Evolutionary conservation across 768 basidiomycete species (phyloP), one percentile per base, ranked within the genome.

Genomic region (Cystofilobasidium bisporidii): DNA sequence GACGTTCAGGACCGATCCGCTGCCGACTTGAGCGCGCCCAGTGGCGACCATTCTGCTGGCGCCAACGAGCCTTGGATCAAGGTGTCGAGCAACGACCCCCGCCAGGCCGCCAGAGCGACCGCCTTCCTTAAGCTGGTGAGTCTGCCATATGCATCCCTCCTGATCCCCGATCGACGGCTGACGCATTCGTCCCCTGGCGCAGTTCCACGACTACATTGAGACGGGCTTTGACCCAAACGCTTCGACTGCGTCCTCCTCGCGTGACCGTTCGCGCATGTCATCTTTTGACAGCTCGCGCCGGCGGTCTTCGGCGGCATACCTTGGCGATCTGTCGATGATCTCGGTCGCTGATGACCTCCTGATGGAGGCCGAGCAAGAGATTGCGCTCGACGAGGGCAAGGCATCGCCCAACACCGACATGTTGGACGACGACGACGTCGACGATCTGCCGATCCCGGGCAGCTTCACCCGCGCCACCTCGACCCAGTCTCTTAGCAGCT

Each of bases 201-300:
- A 68, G 67, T 63, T 68, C 57, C 67, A 68, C 67, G 67, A 68
- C 47, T 68, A 68, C 56, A 40, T 63, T 12, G 67, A 68, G 41
- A 48, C 48, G 17, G 60, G 24, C 22, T 18, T 5, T 30, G 43
- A 57, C 20, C 61, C 61, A 0, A 62, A 67, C 30, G 15, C 36
- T 0, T 61, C 61, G 45, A 30, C 61, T 20, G 30, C 41, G 30
- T 63, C 61, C 9, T 20, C 67, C 9, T 3, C 15, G 30, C 53
- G 53, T 3, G 30, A 28, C 18, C n/a, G 15, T 24, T 61, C 53
- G 26, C 53, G 53, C 30, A 10, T 20, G 28, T 56, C 30, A 3
- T 56, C 53, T 5, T 30, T 30, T 15, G 24, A 53, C 50, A 53
- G 6, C 9, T 22, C 56, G 5, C 65, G n/a, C 15, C 43, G 43